Percentiles rank a stretch among this genome's conserved stretches.
Evolutionary conservation across 805 yeast species (phyloP).

Genomic region (Lipomyces sp.): DNA sequence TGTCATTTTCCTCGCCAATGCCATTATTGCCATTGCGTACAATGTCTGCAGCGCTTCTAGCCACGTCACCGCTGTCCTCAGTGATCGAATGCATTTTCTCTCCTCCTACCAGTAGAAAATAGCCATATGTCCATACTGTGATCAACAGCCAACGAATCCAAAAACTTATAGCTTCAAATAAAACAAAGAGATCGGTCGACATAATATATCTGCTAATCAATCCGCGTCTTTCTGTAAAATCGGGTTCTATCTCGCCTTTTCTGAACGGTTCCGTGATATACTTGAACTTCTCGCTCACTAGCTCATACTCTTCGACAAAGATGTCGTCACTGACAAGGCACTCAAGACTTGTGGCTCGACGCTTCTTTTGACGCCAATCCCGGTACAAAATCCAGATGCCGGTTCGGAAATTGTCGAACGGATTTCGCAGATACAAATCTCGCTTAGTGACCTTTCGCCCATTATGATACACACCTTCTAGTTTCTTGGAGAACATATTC

Average conservation of each 20-base stretch:
- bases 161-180: background rate
- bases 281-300: conserved; percentile 19
- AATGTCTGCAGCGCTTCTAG: background rate
- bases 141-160: conserved; percentile 9
- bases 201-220: background rate
- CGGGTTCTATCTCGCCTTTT: background rate
- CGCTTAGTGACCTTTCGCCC: conserved; percentile 21
- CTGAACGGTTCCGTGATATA: conserved; percentile 20
- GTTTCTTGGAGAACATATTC: conserved; percentile 22
- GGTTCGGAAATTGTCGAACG: conserved; percentile 15
- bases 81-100: background rate
- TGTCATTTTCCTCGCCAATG: background rate
- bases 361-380: conserved; percentile 15
- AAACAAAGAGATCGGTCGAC: conserved; percentile 3
- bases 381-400: conserved; percentile 28
- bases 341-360: conserved; percentile 5
- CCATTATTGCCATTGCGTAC: background rate
- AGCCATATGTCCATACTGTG: conserved; percentile 2
- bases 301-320: conserved; percentile 19
- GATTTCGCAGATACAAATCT: conserved; percentile 15
- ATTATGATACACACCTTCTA: conserved; percentile 23
- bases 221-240: background rate
- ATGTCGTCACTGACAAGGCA: background rate
- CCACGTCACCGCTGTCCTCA: background rate
- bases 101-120: background rate